Percentiles rank a stretch among this genome's conserved stretches.
Conservation (phyloP, 2,329 filamentous ascomycete genomes). For the Aureobasidium sp. region DNA sequence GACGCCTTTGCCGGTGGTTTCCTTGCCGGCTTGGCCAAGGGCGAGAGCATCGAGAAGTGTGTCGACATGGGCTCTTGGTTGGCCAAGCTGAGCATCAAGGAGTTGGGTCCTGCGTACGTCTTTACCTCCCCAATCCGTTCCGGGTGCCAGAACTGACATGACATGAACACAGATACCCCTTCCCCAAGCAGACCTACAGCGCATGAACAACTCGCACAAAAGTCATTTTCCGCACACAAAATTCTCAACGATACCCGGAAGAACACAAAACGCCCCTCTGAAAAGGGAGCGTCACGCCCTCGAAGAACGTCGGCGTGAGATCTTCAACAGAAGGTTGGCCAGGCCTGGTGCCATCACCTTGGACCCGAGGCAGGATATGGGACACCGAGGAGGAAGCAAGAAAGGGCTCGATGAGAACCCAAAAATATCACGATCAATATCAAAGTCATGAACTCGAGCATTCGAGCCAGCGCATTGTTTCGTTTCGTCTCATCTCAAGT, state of each 20-base stretch:
- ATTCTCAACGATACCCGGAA: constrained; percentile 3
- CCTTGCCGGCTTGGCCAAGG: constrained; percentile 79
- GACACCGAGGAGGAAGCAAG: background rate
- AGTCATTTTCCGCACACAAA: constrained; percentile 1
- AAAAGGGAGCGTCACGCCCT: background rate
- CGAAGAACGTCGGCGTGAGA: background rate
- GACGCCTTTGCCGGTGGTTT: constrained; percentile 96
- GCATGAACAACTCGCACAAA: background rate
- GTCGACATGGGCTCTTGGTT: constrained; percentile 97
- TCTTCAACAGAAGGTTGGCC: constrained; percentile 6
- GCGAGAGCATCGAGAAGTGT: constrained; percentile 67
- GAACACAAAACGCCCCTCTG: background rate
- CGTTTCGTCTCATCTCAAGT: background rate
- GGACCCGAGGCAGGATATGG: background rate
- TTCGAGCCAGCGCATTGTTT: background rate
- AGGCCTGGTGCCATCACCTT: background rate
- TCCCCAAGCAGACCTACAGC: constrained; percentile 32
- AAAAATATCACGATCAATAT: background rate
- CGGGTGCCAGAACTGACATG: constrained; percentile 26
- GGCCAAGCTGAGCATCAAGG: constrained; percentile 85
- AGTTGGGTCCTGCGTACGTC: constrained; percentile 90
- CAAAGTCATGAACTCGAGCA: background rate
- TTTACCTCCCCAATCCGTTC: constrained; percentile 25
- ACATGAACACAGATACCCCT: constrained; percentile 26
- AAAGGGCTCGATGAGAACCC: background rate